These are phyloP conservation scores for Tricholomella constricta DNA, from an alignment of 768 basidiomycete genomes.

Conservation along the genomic window DNA sequence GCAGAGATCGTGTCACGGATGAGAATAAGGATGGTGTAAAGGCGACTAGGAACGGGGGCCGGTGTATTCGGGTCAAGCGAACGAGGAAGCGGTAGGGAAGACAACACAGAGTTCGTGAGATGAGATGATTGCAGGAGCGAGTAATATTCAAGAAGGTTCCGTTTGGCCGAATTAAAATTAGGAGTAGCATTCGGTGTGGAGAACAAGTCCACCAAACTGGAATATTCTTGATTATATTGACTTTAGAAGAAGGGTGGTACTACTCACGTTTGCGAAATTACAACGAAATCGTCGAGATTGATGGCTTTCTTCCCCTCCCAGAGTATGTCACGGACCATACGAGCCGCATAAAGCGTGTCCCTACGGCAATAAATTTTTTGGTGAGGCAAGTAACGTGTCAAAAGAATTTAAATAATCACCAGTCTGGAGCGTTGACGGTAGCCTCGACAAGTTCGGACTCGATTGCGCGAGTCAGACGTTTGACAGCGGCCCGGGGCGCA, in stretches of 20 bases:
- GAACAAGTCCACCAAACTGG: conserved; percentile 87
- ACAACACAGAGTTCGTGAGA: conserved; percentile 84
- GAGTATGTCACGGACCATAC: conserved; percentile 92
- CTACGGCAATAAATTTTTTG: conserved; percentile 38
- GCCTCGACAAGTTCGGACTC: conserved; percentile 69
- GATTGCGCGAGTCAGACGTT: conserved; percentile 77
- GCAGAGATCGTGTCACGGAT: conserved; percentile 75
- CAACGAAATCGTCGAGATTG: conserved; percentile 78
- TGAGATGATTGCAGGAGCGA: conserved; percentile 80
- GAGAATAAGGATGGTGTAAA: conserved; percentile 77
- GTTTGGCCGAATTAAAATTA: conserved; percentile 62
- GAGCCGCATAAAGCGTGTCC: conserved; percentile 88
- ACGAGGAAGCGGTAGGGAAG: conserved; percentile 80
- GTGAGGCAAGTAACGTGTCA: background rate
- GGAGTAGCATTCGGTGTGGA: conserved; percentile 63
- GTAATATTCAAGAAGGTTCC: conserved; percentile 82
- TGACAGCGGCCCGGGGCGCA: conserved; percentile 77
- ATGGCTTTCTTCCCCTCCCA: conserved; percentile 84
- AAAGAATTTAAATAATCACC: conserved; percentile 51
- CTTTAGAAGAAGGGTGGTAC: conserved; percentile 11
- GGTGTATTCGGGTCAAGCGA: conserved; percentile 77
- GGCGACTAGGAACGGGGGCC: conserved; percentile 79
- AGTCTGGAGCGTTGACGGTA: conserved; percentile 93
- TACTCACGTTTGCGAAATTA: conserved; percentile 87
- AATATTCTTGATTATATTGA: conserved; percentile 10